Evolutionary conservation across 768 basidiomycete genomes (phyloP), one percentile per base, ranked within the genome.

Genomic region (Tricholoma matsutake): DNA sequence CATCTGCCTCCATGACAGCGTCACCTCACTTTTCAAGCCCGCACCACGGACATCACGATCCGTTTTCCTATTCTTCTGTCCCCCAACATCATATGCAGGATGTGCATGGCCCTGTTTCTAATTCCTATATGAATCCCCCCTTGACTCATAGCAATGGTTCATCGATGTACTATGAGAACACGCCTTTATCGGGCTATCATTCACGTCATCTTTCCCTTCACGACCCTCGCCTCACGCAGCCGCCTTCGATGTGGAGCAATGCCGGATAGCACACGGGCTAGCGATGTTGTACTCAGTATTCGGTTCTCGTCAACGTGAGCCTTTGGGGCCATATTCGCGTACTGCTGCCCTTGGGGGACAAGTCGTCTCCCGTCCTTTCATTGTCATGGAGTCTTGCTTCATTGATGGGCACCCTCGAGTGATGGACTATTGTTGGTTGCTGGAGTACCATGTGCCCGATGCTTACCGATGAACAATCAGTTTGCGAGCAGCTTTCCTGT

Each of bases 221-320:
- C 53, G 72, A 74, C 45, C 63, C 73, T 45, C 68, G 72, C 25
- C 51, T 71, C 25, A 56, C 61, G 52, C 70, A 72, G 10, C 65
- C 71, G 8, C 71, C 73, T 6, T 58, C 72, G 3, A 69, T 75
- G 60, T 77, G 76, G 77, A 68, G 74, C 29, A 73, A 73, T 58
- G 70, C 61, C 57, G 74, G 76, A 29, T 77, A 66, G 69, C 18
- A 18, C 29, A 22, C 8, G 29, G 16, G n/a, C 9, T 29, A 31
- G 31, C 10, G 31, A 53, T 53, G 13, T 53, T 31, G n/a, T 9
- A 18, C 29, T 53, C 47, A 10, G 41, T n/a, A 20, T 25, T 49
- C 4, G 13, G 25, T 32, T 32, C 29, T 32, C 29, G 31, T 32
- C 6, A 32, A 53, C 31, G 4, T 49, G 51, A 53, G 31, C 28